These are phyloP conservation scores for Groenewaldozyma auringiensis DNA, from an alignment of 1,139 yeast genomes.

Conservation along the genomic window DNA sequence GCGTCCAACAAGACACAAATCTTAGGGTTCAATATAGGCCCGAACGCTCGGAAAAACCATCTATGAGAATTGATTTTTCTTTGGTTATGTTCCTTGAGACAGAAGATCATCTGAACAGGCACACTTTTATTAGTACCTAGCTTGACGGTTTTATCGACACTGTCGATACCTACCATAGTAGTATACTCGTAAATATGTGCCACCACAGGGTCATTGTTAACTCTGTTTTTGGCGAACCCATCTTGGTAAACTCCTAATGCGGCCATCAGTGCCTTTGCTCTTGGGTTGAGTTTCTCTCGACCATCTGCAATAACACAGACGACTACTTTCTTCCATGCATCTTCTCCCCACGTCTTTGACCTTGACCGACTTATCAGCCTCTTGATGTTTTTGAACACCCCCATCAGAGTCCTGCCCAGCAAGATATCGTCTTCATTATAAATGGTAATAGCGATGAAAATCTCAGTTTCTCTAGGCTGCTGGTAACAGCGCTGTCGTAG, in stretches of 20 bases:
- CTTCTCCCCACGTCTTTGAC: constrained; percentile 68
- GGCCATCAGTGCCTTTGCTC: constrained; percentile 57
- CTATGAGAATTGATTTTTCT: constrained; percentile 76
- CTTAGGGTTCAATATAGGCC: constrained; percentile 60
- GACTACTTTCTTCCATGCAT: constrained; percentile 73
- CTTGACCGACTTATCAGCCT: constrained; percentile 50
- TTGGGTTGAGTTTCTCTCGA: constrained; percentile 55
- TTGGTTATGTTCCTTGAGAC: constrained; percentile 67
- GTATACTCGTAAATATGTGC: constrained; percentile 78
- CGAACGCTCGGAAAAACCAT: constrained; percentile 79
- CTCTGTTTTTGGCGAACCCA: constrained; percentile 72
- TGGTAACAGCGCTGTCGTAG: constrained; percentile 60
- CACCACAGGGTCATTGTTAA: constrained; percentile 59
- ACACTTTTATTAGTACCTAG: constrained; percentile 48
- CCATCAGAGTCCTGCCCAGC: constrained; percentile 65
- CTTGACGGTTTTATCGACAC: constrained; percentile 49
- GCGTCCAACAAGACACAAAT: constrained; percentile 70
- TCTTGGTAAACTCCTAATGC: constrained; percentile 76
- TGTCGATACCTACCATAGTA: constrained; percentile 64
- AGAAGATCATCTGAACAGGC: constrained; percentile 69
- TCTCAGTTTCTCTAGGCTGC: constrained; percentile 63
- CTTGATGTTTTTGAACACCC: constrained; percentile 65
- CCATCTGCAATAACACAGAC: constrained; percentile 75
- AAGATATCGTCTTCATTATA: constrained; percentile 73
- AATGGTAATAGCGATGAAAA: constrained; percentile 69